Base-by-base conservation (phyloP, 352 stramenopile species). In the Aphanomyces euteiches region DNA sequence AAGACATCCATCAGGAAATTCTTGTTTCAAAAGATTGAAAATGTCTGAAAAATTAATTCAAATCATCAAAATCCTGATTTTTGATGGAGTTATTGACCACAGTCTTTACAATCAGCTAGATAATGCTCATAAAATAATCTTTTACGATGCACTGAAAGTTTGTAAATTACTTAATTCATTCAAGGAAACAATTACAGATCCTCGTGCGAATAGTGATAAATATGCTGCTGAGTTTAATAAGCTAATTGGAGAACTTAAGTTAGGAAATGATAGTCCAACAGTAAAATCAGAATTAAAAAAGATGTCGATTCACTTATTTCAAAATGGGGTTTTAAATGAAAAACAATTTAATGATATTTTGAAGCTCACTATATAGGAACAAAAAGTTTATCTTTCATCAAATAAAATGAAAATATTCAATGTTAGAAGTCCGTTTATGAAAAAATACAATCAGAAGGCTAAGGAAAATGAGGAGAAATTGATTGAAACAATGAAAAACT, bases 171-270 rank as follows among this genome's bases (percentile, higher is more conserved):
- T 45, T 61, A 19, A 17, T 21, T 45, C 34, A 37, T 41, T 61
- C 10, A 19, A 7, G 13, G 43, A 39, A 37, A 28, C n/a, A 13
- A 28, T 61, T 61, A 7, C 5, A 21, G 43, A 61, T 40, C 54
- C 54, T 13, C 43, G 43, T 61, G 54, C 39, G 7, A 13, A 41
- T 13, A 37, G 5, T 6, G 34, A 43, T 37, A 61, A 61, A 40
- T 61, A 61, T 40, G 5, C 15, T n/a, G 5, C 28, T 40, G 54
- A 61, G 43, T 37, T 61, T 40, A 37, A 39, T 37, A 61, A 61
- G 21, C 13, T 61, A 7, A 41, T 21, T 40, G 54, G 15, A 61
- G 19, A 61, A 37, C 7, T 61, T 41, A 6, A 39, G 7, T 1
- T 61, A 37, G 54, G 54, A 13, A 61, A 61, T 39, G 28, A 37